These are phyloP conservation scores for Sordariomycetes sp. DNA, from an alignment of 2,329 filamentous ascomycete genomes.

Conservation along the genomic window DNA sequence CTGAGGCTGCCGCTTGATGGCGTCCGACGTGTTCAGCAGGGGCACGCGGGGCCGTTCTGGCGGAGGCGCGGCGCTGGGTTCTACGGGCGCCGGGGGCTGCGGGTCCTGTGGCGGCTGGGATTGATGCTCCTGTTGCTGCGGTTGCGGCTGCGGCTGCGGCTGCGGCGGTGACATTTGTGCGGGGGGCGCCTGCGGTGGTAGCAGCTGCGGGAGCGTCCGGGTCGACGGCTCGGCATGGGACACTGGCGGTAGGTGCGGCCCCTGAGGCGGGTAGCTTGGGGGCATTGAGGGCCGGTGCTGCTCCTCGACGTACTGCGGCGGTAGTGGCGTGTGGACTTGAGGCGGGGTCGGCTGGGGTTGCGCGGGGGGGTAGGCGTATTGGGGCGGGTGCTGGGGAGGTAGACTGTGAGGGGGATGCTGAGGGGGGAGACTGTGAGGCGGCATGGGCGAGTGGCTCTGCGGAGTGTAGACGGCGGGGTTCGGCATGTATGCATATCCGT, in stretches of 20 bases:
- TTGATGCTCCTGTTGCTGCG: constrained; percentile 22
- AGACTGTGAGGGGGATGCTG: constrained; percentile 19
- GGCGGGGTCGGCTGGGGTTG: constrained; percentile 11
- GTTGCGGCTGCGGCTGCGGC: constrained; percentile 16
- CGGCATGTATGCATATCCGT: constrained; percentile 72
- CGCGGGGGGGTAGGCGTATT: constrained; percentile 19
- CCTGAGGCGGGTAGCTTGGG: constrained; percentile 47
- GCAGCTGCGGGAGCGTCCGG: constrained; percentile 17
- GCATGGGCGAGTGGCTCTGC: constrained; percentile 31
- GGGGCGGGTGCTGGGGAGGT: constrained; percentile 12
- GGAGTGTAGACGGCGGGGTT: constrained; percentile 78
- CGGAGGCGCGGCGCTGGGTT: constrained; percentile 31
- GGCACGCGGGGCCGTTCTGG: constrained; percentile 30
- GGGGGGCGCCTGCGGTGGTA: constrained; percentile 21
- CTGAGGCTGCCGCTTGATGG: constrained; percentile 52
- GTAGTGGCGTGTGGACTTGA: constrained; percentile 26
- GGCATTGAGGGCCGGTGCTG: constrained; percentile 62
- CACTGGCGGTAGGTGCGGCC: constrained; percentile 27
- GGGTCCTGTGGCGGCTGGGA: constrained; percentile 28
- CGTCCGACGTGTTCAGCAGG: constrained; percentile 33
- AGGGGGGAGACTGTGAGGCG: constrained; percentile 19
- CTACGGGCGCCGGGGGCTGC: constrained; percentile 36
- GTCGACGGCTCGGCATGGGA: constrained; percentile 18
- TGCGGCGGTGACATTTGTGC: constrained; percentile 26
- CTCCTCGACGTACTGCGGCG: constrained; percentile 65